Conservation (phyloP, 1,284 basidiomycete genomes). For the Trametes hirsuta region DNA sequence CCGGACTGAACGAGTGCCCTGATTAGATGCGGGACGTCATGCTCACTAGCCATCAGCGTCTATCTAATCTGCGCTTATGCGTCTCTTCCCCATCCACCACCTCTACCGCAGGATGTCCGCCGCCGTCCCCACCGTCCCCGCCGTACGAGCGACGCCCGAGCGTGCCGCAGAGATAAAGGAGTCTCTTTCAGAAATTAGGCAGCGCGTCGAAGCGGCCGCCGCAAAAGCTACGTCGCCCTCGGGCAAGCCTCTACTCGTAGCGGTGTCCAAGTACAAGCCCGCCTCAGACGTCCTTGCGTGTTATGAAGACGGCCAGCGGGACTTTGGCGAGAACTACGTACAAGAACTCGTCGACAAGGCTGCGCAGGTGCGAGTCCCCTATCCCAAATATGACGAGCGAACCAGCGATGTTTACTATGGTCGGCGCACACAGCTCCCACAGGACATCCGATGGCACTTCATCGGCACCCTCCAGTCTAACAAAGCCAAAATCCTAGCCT, state of each 20-base stretch:
- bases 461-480: slow-evolving; percentile 96
- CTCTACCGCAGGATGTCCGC: slow-evolving; percentile 21
- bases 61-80: slow-evolving; percentile 4
- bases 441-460: slow-evolving; percentile 94
- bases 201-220: slow-evolving; percentile 47
- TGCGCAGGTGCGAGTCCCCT: slow-evolving; percentile 55
- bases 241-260: slow-evolving; percentile 60
- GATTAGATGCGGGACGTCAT: background rate
- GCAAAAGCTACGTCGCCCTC: slow-evolving; percentile 12
- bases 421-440: slow-evolving; percentile 61
- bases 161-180: slow-evolving; percentile 53
- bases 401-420: background rate
- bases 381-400: slow-evolving; percentile 2
- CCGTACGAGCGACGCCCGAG: slow-evolving; percentile 22
- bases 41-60: background rate
- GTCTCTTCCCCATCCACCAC: slow-evolving; percentile 8
- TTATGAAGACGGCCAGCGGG: slow-evolving; percentile 78
- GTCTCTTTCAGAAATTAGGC: slow-evolving; percentile 52
- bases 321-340: slow-evolving; percentile 99
- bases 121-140: slow-evolving; percentile 5
- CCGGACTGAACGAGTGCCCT: too few species aligned
- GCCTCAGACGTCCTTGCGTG: slow-evolving; percentile 85
- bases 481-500: slow-evolving; percentile 90
- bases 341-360: slow-evolving; percentile 95
- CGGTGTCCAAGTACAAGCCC: slow-evolving; percentile 96